Percentiles rank a stretch among this genome's conserved stretches.
phyloP scores from a whole-genome alignment of 306 rosid species.

The Vicia villosa region DNA sequence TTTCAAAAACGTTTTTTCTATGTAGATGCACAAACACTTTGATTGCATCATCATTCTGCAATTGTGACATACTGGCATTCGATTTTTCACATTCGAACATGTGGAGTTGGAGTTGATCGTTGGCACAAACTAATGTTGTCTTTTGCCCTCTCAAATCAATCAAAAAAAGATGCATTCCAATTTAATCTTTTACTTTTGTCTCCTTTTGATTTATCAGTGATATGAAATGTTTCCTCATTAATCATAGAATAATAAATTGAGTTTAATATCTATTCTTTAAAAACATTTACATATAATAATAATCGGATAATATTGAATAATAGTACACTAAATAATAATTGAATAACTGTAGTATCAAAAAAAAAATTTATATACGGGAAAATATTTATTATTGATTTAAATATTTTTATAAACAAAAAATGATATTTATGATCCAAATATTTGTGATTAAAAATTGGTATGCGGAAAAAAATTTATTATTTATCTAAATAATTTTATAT shows the following conservation, averaged over 20 bases:
- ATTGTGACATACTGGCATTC: neutral
- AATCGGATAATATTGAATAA: too few relatives aligned
- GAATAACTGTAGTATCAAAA: too few relatives aligned
- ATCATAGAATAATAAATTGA: neutral
- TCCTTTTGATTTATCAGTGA: neutral
- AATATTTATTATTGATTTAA: too few relatives aligned
- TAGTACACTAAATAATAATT: too few relatives aligned
- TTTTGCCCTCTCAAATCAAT: neutral
- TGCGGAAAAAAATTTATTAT: too few relatives aligned
- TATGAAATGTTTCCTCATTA: constrained; percentile 3
- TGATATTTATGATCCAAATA: too few relatives aligned
- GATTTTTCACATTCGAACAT: neutral
- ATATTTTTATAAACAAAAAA: too few relatives aligned
- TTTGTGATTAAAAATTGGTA: too few relatives aligned
- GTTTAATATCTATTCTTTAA: too few relatives aligned
- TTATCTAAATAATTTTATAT: too few relatives aligned
- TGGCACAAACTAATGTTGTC: neutral
- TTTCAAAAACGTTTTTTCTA: neutral
- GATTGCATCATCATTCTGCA: neutral
- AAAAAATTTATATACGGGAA: too few relatives aligned
- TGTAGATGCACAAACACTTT: neutral
- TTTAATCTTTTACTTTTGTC: neutral
- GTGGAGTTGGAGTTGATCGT: neutral
- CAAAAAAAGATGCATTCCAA: neutral
- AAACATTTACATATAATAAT: too few relatives aligned